Conservation (phyloP, 2,329 filamentous ascomycete species). For the Trichoderma sp. region DNA sequence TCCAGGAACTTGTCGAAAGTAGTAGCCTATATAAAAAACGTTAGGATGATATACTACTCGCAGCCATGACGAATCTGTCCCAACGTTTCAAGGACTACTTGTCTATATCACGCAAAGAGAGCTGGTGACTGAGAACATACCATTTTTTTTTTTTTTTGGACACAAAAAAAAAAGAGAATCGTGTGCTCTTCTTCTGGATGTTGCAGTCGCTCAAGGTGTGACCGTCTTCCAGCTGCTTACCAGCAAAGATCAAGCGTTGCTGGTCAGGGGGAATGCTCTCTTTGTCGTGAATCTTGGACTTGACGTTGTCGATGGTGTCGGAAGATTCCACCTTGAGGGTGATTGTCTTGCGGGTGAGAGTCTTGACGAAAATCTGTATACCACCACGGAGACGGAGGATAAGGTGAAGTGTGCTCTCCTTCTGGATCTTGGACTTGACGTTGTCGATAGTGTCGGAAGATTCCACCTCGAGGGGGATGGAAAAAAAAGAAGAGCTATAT, state of each 20-base stretch:
- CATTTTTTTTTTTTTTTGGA: not conserved
- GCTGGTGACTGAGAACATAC: not conserved
- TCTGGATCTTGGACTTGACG: slow-evolving; percentile 72
- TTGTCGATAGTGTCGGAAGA: no score
- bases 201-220: slow-evolving; percentile 91
- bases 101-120: not conserved
- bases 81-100: not conserved
- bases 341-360: slow-evolving; percentile 90
- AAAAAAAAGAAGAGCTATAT: not conserved
- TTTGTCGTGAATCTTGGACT: slow-evolving; percentile 98
- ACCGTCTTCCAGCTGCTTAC: slow-evolving; percentile 93
- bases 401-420: slow-evolving; percentile 78
- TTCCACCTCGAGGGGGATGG: no score
- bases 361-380: slow-evolving; percentile 77
- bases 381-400: slow-evolving; percentile 80
- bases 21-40: not conserved
- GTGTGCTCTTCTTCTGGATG: slow-evolving; percentile 89
- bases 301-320: slow-evolving; percentile 95
- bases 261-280: slow-evolving; percentile 96
- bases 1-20: not conserved
- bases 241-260: slow-evolving; percentile 92
- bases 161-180: not conserved
- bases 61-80: no score
- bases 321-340: slow-evolving; percentile 85
- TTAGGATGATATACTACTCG: not conserved